A percentile compares a stretch with the other conserved stretches of the same genome.
These are phyloP conservation scores for Lentinula boryana DNA, from an alignment of 768 basidiomycete genomes.

Conservation along the genomic window DNA sequence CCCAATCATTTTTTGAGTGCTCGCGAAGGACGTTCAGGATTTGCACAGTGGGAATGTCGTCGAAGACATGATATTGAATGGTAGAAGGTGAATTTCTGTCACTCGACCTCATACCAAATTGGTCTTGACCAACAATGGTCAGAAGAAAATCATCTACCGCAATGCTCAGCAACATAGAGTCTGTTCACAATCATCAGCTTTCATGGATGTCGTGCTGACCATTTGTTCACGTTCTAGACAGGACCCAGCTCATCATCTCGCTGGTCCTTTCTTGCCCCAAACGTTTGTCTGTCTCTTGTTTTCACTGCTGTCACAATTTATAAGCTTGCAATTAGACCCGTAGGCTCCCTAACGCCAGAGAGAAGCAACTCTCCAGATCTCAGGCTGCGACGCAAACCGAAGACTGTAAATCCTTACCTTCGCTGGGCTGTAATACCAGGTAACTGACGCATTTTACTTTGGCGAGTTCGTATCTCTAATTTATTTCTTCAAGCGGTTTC, in stretches of 20 bases:
- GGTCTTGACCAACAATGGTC: neutral
- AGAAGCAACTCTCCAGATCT: neutral
- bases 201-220: neutral
- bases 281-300: neutral
- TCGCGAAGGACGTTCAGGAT: too few species aligned
- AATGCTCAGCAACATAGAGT: neutral
- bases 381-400: neutral
- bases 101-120: neutral
- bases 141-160: neutral
- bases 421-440: conserved; percentile 2
- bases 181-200: neutral
- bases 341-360: conserved; percentile 6
- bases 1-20: too few species aligned
- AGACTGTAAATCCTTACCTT: neutral
- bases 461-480: neutral
- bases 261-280: neutral
- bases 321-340: neutral
- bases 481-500: conserved; percentile 33
- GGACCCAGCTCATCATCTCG: neutral
- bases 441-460: conserved; percentile 13
- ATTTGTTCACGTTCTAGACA: neutral
- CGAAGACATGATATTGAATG: neutral
- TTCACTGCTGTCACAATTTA: neutral
- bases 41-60: neutral
- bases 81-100: neutral